Evolutionary conservation across 2,329 filamentous ascomycete genomes (phyloP), one percentile per base, ranked within the genome.

Genomic region (Phoma herbarum): DNA sequence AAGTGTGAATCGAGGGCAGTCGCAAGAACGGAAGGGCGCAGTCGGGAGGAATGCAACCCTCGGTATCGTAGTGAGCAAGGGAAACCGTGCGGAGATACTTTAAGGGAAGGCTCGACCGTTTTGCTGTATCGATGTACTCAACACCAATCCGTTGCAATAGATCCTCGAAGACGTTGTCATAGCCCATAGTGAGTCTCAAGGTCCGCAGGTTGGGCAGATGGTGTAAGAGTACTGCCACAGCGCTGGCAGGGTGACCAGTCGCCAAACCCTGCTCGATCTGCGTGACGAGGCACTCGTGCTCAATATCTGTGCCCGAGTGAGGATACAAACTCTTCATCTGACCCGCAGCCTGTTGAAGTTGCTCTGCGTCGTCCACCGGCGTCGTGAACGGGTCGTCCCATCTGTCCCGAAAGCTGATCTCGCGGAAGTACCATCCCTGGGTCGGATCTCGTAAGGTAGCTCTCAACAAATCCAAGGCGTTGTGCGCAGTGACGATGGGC

Each of bases 341-440:
- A 14, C n/a, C 41, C 2, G 33, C 33, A 16, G 46, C 31, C 8
- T 11, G 1, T 25, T 49, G 33, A 14, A 49, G 33, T 22, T 18
- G 20, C 14, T 49, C 46, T n/a, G 23, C 33, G 14, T 39, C 23
- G 9, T 49, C 46, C n/a, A 39, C 23, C 2, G 22, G 46, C 18
- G 23, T 39, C 6, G 33, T 37, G 16, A 18, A 23, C 12, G 18
- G 16, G 16, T 39, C 23, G 16, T 49, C 33, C 46, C 46, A 49
- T n/a, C 33, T 28, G 10, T 23, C 20, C 22, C 22, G 23, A 2
- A 39, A 23, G 33, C 23, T 39, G 46, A 49, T 11, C 18, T 49
- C 46, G 2, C 28, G 35, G 33, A 49, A n/a, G 23, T 49, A 41
- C 46, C 46, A 49, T 6, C 33, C 46, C 46, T 41, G 35, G 23